Evolutionary conservation across 345 rosid genomes (phyloP), one percentile per base, ranked within the genome.

Genomic region (Limnanthes douglasii): DNA sequence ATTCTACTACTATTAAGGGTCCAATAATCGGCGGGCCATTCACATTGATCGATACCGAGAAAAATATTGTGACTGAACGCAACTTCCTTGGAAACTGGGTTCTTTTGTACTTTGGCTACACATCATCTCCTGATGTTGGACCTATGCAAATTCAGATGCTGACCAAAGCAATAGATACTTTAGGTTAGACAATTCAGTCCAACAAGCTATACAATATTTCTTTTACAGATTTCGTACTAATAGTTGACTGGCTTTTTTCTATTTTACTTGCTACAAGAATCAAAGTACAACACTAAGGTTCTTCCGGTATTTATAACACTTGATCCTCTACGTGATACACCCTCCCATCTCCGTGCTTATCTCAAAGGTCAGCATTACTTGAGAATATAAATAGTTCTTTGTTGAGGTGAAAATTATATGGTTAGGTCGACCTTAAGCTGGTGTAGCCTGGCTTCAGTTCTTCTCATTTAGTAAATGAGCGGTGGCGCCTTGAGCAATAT

Each of bases 81-180:
- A 58, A 65, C 50, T 62, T 90, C 23, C 37, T 46, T 1, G 95
- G 96, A 33, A 73, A 78, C 18, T 90, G 96, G 98, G 55, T 70
- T 57, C 68, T 84, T 26, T 58, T 90, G 21, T 72, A 77, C 71
- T 90, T 90, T 28, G 98, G 98, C 11, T 84, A 84, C 52, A 75
- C 98, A 14, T 84, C 65, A 45, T 80, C 96, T 18, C 98, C 98
- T 19, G 96, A 80, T 75, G 60, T 70, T 45, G 93, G 98, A 21
- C 98, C 94, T 0, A 92, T 72, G 39, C 94, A 90, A 46, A 32
- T 80, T 13, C 53, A 52, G 46, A 58, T 70, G 37, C 60, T 90
- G 64, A 68, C 85, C 21, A 63, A 64, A 57, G 75, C 88, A 19
- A 41, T 72, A 36, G 70, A 70, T 41, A 52, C 21, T 34, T 34